Base-by-base conservation (phyloP, 345 rosid genomes). In the Bruguiera parviflora region DNA sequence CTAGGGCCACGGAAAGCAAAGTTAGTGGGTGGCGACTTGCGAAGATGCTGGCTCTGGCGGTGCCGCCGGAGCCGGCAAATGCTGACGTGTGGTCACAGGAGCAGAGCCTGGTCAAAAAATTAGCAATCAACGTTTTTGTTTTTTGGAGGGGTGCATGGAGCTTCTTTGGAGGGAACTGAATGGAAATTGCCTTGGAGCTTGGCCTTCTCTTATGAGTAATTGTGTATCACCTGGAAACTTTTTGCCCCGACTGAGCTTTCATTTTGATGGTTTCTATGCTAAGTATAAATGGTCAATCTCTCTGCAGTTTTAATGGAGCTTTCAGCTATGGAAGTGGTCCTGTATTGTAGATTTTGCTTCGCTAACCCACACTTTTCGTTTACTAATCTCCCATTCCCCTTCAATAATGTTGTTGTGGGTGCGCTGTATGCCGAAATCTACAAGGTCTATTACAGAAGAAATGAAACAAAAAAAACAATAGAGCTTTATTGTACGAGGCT, bases 261-360 rank as follows among this genome's bases (percentile, higher is more conserved):
- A 53, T 33, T 70, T 77, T 67, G 86, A 86, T 84, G 74, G 78
- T 83, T 74, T 76, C 81, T 21, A 79, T 7, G 80, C 68, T 16
- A 5, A 28, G 18, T 39, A 27, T 68, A 58, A 46, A 29, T 35
- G 43, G 65, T 32, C 56, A 31, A 24, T 39, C 53, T 27, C 37
- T 53, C 63, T 53, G 21, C 66, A 47, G 35, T 55, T 61, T n/a
- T 8, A 28, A 27, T 27, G 47, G 47, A 39, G 47, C 47, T 39
- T 9, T 39, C 47, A 39, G 47, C 47, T 9, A 39, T 39, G 47
- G 19, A 5, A 13, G 2, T 39, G n/a, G 37, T 5, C 18, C 2
- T 9, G 0, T 16, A 21, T 24, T 11, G 16, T 39, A 39, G 47
- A 75, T 70, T 63, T 68, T 64, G 67, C 71, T 67, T 16, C 58